Base-by-base conservation (phyloP, 345 rosid genomes). In the Citrus unshiu region DNA sequence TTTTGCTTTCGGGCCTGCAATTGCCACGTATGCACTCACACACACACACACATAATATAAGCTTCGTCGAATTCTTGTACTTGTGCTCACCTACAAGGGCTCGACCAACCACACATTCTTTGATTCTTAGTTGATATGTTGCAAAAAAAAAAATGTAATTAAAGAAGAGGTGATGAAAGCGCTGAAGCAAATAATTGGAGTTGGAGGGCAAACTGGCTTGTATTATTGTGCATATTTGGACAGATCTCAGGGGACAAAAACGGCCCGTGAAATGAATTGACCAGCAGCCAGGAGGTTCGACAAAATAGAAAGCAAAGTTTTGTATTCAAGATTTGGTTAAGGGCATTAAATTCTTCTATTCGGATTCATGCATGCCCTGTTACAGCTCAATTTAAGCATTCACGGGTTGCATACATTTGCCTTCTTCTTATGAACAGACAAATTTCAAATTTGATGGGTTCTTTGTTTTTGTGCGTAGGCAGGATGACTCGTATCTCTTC, bases 251-350 rank as follows among this genome's bases (percentile, higher is more conserved):
- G 68, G 67, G 73, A 79, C 70, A 57, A 7, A 30, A 70, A 22
- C 74, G 18, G 22, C 78, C 84, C 81, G 81, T 82, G 84, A 82
- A 73, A 61, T 30, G 78, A 69, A 78, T 49, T 24, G 78, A 82
- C 60, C 2, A 22, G 77, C 25, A 30, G 51, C n/a, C 9, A 4
- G 12, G 14, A 13, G 32, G 24, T 1, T 4, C 30, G 66, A 34
- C 72, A 67, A 68, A 61, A 59, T 60, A 34, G 69, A 72, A 27
- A 35, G 43, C n/a, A 72, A 16, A 34, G 5, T 39, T 16, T 25
- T 4, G 16, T 7, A 32, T 34, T 57, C 0, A n/a, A 58, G 16
- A 12, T n/a, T 6, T 58, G 5, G 34, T 7, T 30, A 29, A 59
- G 3, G 56, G 34, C 70, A 51, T 9, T 32, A 2, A 34, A 10